Conservation (phyloP, 2,329 filamentous ascomycete species). For the Meredithiella fracta region DNA sequence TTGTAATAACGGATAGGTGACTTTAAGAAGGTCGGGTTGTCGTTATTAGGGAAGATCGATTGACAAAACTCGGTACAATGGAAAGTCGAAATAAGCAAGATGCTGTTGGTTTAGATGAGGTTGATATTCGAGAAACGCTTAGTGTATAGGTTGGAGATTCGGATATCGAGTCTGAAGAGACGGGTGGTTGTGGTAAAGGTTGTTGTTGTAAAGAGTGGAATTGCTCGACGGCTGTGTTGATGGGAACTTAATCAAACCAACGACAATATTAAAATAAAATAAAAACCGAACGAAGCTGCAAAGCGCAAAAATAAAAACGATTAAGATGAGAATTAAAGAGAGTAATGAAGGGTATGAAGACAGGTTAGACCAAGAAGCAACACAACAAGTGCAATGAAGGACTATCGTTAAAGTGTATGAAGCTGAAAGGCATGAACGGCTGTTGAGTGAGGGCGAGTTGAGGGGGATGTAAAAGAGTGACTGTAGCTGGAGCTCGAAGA, state of each 20-base stretch:
- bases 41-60: background rate
- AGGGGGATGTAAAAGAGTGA: slow-evolving; percentile 11
- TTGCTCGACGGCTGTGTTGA: slow-evolving; percentile 18
- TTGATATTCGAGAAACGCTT: background rate
- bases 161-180: background rate
- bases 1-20: background rate
- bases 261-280: background rate
- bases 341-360: slow-evolving; percentile 12
- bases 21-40: background rate
- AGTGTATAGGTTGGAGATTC: background rate
- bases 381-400: slow-evolving; percentile 3
- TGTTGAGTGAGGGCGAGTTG: slow-evolving; percentile 20
- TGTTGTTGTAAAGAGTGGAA: slow-evolving; percentile 12
- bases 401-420: background rate
- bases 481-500: slow-evolving; percentile 15
- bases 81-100: background rate
- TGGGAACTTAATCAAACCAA: slow-evolving; percentile 11
- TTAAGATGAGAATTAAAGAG: slow-evolving; percentile 15
- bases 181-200: background rate
- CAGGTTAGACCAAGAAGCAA: slow-evolving; percentile 5
- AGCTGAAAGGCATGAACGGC: slow-evolving; percentile 24
- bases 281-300: slow-evolving; percentile 3
- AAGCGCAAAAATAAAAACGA: slow-evolving; percentile 4
- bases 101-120: background rate
- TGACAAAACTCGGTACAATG: background rate